Evolutionary conservation across 371 early-diverging fungal species (phyloP), one percentile per base, ranked within the genome.

Genomic region (Mucor irregularis): DNA sequence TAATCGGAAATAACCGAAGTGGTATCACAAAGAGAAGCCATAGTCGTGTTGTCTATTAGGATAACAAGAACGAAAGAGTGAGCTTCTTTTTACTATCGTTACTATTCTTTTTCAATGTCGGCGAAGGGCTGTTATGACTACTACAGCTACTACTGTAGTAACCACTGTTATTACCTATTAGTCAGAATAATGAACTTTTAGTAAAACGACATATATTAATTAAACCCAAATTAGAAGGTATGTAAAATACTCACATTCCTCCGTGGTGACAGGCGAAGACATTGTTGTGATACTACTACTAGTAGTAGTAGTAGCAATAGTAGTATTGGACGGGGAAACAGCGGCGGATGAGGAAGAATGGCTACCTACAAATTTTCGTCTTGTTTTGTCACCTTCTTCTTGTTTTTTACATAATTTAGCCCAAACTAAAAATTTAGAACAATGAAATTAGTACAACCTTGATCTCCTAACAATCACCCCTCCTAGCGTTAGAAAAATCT

Each of bases 361-460:
- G 2, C 3, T 39, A 39, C 21, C 40, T 28, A 17, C 16, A 38
- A 11, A 39, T 30, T n/a, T 25, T 51, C 40, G 16, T 45, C 35
- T 16, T 25, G 34, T 10, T 26, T 31, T 30, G 39, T 47, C 21
- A 4, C 52, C 47, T 28, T 56, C 42, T 30, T 33, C 53, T 29
- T 58, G 34, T 35, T 56, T 37, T 31, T 61, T 65, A 30, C 40
- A 49, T 3, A 65, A 49, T 31, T 65, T 65, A 34, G 40, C 53
- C 66, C 66, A 65, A 28, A 65, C 66, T 65, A 56, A 30, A 38
- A 35, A 39, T 31, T 5, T 11, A 53, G 42, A 29, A 60, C 39
- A 60, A 53, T 55, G 48, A 50, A 60, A 49, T 60, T 60, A 56
- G 45, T 48, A 5, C 9, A 24, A 31, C 28, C 25, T 1, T 34